These are phyloP conservation scores for Trichocomaceae sp. DNA, from an alignment of 2,329 filamentous ascomycete genomes.

Conservation along the genomic window DNA sequence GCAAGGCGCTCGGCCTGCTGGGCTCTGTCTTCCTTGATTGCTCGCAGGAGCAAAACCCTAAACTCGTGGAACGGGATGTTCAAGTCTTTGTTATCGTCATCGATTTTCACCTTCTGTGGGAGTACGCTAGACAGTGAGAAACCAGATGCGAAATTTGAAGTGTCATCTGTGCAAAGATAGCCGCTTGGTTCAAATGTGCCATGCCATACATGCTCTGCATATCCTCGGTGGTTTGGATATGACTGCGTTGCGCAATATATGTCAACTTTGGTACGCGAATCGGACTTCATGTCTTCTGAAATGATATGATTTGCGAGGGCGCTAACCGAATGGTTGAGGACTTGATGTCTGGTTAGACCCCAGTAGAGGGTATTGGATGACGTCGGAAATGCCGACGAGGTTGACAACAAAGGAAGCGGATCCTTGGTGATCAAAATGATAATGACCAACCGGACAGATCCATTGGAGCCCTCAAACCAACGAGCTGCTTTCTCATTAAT, in stretches of 20 bases:
- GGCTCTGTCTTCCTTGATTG: background rate
- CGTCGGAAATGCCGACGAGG: background rate
- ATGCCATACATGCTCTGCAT: background rate
- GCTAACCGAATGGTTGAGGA: background rate
- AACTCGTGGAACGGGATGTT: background rate
- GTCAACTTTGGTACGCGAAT: background rate
- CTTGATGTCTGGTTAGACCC: background rate
- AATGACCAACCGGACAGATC: background rate
- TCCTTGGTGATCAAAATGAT: background rate
- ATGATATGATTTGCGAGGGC: background rate
- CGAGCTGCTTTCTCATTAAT: constrained; percentile 1
- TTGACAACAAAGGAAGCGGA: background rate
- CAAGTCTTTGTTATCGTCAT: background rate
- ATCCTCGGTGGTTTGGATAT: background rate
- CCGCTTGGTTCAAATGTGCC: background rate
- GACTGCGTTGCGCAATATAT: background rate
- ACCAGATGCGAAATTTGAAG: background rate
- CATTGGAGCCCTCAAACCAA: constrained; percentile 1
- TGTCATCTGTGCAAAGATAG: background rate
- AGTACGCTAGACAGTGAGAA: background rate
- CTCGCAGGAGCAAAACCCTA: background rate
- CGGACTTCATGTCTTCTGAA: background rate
- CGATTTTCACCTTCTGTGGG: background rate
- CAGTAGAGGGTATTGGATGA: background rate
- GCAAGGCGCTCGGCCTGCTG: background rate